A percentile compares a stretch with the other conserved stretches of the same genome.
Conservation (phyloP, 2,329 filamentous ascomycete genomes). For the Alternaria solani region DNA sequence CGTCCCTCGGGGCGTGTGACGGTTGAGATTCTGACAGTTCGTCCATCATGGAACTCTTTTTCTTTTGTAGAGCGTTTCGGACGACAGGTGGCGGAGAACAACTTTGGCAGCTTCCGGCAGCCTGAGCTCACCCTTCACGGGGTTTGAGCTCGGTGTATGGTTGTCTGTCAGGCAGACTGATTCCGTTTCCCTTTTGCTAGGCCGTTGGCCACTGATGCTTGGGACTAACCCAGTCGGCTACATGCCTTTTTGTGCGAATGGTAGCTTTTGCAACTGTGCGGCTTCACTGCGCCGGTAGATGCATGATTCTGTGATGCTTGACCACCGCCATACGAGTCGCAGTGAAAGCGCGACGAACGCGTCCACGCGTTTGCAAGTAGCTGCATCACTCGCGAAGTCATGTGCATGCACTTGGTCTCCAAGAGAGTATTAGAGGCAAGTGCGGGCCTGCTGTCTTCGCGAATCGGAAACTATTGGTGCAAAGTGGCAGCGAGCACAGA, state of each 20-base stretch:
- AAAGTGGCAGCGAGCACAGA: not conserved
- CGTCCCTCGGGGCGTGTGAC: slow-evolving; percentile 60
- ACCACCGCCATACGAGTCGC: not conserved
- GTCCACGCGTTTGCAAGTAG: not conserved
- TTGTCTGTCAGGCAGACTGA: slow-evolving; percentile 47
- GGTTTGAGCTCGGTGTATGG: slow-evolving; percentile 51
- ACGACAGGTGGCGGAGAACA: slow-evolving; percentile 90
- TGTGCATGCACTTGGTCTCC: not conserved
- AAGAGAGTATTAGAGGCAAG: not conserved
- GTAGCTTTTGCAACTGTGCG: not conserved
- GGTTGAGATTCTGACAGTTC: slow-evolving; percentile 87
- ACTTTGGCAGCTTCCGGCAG: slow-evolving; percentile 65
- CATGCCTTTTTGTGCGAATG: slow-evolving; percentile 56
- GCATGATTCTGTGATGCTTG: not conserved
- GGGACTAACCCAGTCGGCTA: slow-evolving; percentile 84
- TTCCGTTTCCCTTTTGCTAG: slow-evolving; percentile 77
- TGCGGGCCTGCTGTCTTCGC: not conserved
- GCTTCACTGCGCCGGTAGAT: not conserved
- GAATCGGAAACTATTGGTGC: not conserved
- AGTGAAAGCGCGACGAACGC: not conserved
- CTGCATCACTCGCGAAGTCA: slow-evolving; percentile 1
- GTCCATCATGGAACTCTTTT: slow-evolving; percentile 79
- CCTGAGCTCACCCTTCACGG: slow-evolving; percentile 55
- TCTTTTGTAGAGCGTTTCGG: slow-evolving; percentile 74
- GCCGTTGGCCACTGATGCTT: slow-evolving; percentile 89